Evolutionary conservation across 2,329 filamentous ascomycete species (phyloP).

Genomic region (Botrytis hyacinthi): DNA sequence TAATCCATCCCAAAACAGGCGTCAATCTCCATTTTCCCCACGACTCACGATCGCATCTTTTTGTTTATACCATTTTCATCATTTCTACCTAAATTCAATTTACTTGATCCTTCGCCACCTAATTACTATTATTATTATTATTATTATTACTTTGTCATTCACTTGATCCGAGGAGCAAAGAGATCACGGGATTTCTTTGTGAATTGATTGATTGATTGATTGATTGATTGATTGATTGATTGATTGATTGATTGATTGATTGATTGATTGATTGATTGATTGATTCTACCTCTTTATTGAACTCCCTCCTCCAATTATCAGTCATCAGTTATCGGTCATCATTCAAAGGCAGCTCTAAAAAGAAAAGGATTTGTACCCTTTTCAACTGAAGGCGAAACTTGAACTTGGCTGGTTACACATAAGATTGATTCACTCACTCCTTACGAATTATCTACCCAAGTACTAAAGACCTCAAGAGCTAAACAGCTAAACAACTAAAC

Average conservation of each 20-base stretch:
- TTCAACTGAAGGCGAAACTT: neutral
- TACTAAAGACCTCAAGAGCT: neutral
- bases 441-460: neutral
- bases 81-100: constrained; percentile 14
- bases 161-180: too few relatives aligned
- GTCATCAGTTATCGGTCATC: neutral
- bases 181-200: neutral
- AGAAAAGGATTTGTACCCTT: neutral
- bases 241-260: neutral
- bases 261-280: too few relatives aligned
- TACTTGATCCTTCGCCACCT: neutral
- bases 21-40: constrained; percentile 7
- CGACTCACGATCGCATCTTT: neutral
- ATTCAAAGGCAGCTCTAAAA: neutral
- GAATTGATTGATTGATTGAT: neutral
- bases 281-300: too few relatives aligned
- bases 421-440: neutral
- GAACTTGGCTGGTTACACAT: neutral
- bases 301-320: too few relatives aligned
- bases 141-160: neutral
- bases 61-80: neutral
- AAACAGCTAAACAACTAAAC: neutral
- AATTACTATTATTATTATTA: neutral
- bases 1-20: neutral
- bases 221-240: neutral